Evolutionary conservation across 2,329 filamentous ascomycete species (phyloP).

Genomic region (Aureobasidium melanogenum): DNA sequence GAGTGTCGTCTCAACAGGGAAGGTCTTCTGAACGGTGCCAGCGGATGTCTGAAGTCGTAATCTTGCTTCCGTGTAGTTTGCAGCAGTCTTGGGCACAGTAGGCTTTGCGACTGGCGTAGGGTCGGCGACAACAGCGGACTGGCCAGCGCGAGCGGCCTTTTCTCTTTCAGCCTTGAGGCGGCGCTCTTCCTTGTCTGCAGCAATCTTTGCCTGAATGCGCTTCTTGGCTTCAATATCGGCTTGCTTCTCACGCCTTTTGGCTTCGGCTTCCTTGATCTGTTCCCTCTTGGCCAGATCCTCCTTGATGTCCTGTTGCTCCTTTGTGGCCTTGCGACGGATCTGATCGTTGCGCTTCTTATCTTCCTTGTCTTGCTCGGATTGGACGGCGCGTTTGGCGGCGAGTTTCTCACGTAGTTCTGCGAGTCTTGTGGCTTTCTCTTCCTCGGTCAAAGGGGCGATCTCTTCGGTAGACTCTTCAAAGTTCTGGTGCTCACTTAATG

Average conservation of each 20-base stretch:
- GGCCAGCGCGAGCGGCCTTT: slow-evolving; percentile 48
- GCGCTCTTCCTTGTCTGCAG: slow-evolving; percentile 85
- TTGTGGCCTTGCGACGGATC: slow-evolving; percentile 78
- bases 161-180: slow-evolving; percentile 75
- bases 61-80: slow-evolving; percentile 70
- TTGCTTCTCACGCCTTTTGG: slow-evolving; percentile 79
- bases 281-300: slow-evolving; percentile 83
- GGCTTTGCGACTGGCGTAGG: slow-evolving; percentile 36
- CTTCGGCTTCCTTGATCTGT: slow-evolving; percentile 80
- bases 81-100: slow-evolving; percentile 52
- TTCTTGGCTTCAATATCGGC: slow-evolving; percentile 80
- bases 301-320: slow-evolving; percentile 79
- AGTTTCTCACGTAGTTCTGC: slow-evolving; percentile 64
- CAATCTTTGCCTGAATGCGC: slow-evolving; percentile 86
- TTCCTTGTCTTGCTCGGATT: slow-evolving; percentile 65
- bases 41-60: slow-evolving; percentile 68
- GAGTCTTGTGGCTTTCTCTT: slow-evolving; percentile 77
- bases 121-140: slow-evolving; percentile 36
- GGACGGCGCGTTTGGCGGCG: slow-evolving; percentile 60
- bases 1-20: slow-evolving; percentile 80
- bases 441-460: slow-evolving; percentile 80
- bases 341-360: slow-evolving; percentile 79
- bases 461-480: slow-evolving; percentile 92
- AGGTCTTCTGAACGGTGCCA: slow-evolving; percentile 77
- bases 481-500: slow-evolving; percentile 65